phyloP scores from a whole-genome alignment of 495 filamentous ascomycete genomes.

The Talaromyces liani region DNA sequence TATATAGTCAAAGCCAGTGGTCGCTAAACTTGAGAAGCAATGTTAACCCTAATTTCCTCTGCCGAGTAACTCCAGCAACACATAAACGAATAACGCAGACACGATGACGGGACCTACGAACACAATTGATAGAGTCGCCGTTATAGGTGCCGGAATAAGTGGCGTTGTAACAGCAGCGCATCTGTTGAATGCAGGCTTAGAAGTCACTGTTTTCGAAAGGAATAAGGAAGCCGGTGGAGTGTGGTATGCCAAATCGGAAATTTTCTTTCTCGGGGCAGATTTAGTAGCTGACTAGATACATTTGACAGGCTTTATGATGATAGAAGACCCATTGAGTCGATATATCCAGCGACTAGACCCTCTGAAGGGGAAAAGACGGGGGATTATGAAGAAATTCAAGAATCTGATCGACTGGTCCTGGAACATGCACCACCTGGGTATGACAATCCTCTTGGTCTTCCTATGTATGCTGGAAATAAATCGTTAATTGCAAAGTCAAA shows the following conservation, averaged over 20 bases:
- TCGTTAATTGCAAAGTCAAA: neutral
- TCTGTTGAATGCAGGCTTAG: constrained; percentile 48
- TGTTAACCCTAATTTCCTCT: neutral
- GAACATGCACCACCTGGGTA: constrained; percentile 47
- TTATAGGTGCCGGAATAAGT: constrained; percentile 66
- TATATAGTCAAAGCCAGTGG: neutral
- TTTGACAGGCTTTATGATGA: constrained; percentile 50
- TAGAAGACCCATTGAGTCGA: constrained; percentile 45
- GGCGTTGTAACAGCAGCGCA: constrained; percentile 58
- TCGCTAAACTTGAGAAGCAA: neutral
- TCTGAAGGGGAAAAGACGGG: constrained; percentile 24
- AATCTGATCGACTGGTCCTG: constrained; percentile 20
- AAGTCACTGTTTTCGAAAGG: constrained; percentile 59
- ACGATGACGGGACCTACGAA: neutral
- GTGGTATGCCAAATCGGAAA: constrained; percentile 39
- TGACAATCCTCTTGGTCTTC: neutral
- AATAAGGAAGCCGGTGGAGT: constrained; percentile 50
- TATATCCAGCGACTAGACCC: constrained; percentile 47
- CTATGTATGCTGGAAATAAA: neutral
- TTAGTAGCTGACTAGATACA: neutral
- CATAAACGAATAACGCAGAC: neutral
- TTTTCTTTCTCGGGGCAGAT: neutral
- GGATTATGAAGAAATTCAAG: constrained; percentile 16
- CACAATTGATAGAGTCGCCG: constrained; percentile 40
- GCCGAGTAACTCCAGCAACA: neutral